Evolutionary conservation across 768 basidiomycete genomes (phyloP), one percentile per base, ranked within the genome.

Genomic region (Tylopilus plumbeoviolaceoides): DNA sequence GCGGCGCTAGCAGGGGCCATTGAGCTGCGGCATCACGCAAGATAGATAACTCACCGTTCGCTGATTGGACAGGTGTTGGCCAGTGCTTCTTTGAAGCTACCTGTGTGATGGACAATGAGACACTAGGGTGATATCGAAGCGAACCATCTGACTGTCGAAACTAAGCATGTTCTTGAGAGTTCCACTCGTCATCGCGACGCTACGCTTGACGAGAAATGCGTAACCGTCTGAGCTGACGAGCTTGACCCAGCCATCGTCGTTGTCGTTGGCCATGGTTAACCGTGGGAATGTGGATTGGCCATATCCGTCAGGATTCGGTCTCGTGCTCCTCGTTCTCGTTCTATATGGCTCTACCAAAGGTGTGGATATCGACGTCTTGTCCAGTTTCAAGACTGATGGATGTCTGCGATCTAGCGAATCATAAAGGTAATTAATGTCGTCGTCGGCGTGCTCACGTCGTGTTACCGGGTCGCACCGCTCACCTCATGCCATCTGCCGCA

Each of bases 111-210:
- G 41, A 39, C 14, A 53, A 51, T 54, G 47, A 44, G 55, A 56
- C 38, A 27, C 44, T 48, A 51, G 44, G 47, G 54, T 36, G 33
- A 49, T 33, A 51, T 47, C 38, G 42, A 57, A 61, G 48, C 38
- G 28, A 49, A 40, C 78, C 57, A 56, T 54, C 35, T 53, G 44
- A 89, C 90, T 82, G 49, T 82, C 80, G 31, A 79, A 77, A 64
- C 85, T 88, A 57, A 95, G 71, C 82, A 88, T 91, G 63, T 81
- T 85, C 60, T 80, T 81, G 70, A 97, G 82, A 0, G 88, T 93
- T 10, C 87, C 91, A 60, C 92, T 94, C 12, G 78, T 77, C 48
- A 82, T 75, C 14, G 89, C 91, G 15, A 92, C 79, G 54, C 81
- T 88, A 35, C 89, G 79, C 47, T 78, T 79, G 46, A 95, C 78